Percentiles rank a stretch among this genome's conserved stretches.
Evolutionary conservation across 192 early-diverging fungal genomes (phyloP).

Genomic region (Coemansia sp.): DNA sequence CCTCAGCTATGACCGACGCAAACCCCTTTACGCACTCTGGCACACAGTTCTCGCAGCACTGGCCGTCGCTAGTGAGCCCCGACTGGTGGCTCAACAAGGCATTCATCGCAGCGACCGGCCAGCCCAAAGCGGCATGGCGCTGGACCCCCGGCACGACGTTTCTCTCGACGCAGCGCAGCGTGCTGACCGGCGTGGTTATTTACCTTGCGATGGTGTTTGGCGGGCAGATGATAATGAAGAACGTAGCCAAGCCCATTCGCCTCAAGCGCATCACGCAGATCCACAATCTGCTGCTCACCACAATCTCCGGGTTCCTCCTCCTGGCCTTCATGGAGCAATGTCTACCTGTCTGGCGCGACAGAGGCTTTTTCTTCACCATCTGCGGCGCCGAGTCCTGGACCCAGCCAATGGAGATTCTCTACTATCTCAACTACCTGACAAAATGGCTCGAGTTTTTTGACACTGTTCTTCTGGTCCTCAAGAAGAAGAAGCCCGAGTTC

Average conservation of each 20-base stretch:
- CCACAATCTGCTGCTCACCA: conserved; percentile 80
- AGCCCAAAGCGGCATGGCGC: conserved; percentile 56
- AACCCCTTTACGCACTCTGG: conserved; percentile 55
- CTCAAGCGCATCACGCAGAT: conserved; percentile 69
- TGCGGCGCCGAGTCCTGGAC: conserved; percentile 73
- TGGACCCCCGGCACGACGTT: conserved; percentile 52
- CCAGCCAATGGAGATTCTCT: conserved; percentile 76
- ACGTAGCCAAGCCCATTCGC: conserved; percentile 53
- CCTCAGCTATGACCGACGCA: conserved; percentile 10
- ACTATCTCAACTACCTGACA: conserved; percentile 91
- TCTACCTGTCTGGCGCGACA: conserved; percentile 63
- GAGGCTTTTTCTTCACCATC: conserved; percentile 74
- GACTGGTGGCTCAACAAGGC: conserved; percentile 58
- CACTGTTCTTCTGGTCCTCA: conserved; percentile 82
- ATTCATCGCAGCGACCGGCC: conserved; percentile 41
- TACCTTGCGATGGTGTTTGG: conserved; percentile 84
- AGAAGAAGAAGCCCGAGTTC: conserved; percentile 88
- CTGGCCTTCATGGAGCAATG: conserved; percentile 78
- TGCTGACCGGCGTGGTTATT: conserved; percentile 53
- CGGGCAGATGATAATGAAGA: conserved; percentile 70
- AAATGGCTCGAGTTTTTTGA: conserved; percentile 93
- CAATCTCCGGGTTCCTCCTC: conserved; percentile 72
- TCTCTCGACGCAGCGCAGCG: conserved; percentile 52
- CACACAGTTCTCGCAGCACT: conserved; percentile 54
- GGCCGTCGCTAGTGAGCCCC: conserved; percentile 56